Base-by-base conservation (phyloP, 352 stramenopile species). In the Phytopythium boreale region DNA sequence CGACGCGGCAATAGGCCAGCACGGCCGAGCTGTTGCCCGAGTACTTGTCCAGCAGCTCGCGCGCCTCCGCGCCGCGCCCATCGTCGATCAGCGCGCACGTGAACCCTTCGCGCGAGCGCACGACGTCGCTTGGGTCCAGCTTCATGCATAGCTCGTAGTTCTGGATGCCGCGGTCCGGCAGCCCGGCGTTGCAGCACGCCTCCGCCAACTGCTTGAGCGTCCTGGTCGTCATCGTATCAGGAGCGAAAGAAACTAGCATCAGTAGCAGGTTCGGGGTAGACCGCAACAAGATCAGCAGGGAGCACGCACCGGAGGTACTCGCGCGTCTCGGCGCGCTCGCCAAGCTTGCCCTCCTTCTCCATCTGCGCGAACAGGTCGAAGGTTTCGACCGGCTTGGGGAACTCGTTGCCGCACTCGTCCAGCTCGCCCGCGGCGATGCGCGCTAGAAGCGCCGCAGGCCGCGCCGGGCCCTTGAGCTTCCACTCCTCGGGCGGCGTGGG, bases 131-230 rank as follows among this genome's bases (percentile, higher is more conserved):
- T 56, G 77, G 83, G 55, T 95, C 87, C 47, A 93, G 71, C 26
- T 71, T 75, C 80, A 95, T 92, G 67, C 82, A 93, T 60, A 77
- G 60, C 62, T 93, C 77, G 68, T 94, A 95, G 68, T 92, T 79
- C 56, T 90, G 83, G 62, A 95, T 94, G 29, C 85, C 85, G 15
- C 79, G 80, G 47, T 92, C 83, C 2, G 76, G 67, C 83, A 93
- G 83, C 2, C 82, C 80, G 22, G 85, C 87, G 36, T 85, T 64
- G 60, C 84, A 93, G 62, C 85, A 92, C 0, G 85, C 83, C 24
- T 81, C 77, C 0, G 85, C 87, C 31, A 95, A 73, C 41, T 92
- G 74, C 64, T 90, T 90, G 63, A 93, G 59, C 43, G 84, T 80
- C 9, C 76, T 29, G 41, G 15, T 61, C 7, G 70, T n/a, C n/a